Percentiles rank a stretch among this genome's conserved stretches.
These are phyloP conservation scores for Combretum micranthum DNA, from an alignment of 345 rosid species.

Conservation along the genomic window DNA sequence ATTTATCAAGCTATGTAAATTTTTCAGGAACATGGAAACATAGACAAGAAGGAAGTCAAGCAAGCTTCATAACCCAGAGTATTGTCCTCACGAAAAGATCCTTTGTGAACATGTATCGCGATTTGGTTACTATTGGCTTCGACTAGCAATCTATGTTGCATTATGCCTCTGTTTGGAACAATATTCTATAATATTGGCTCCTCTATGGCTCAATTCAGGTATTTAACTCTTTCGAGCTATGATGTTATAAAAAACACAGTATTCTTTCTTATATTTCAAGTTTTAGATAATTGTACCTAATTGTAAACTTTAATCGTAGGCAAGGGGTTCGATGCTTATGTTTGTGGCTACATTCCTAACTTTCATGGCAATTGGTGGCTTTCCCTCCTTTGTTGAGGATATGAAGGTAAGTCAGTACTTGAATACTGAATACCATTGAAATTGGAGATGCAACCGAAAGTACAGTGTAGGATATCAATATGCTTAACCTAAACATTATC, in stretches of 20 bases:
- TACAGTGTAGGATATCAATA: no score
- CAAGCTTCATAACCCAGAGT: constrained; percentile 33
- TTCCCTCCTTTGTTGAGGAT: constrained; percentile 55
- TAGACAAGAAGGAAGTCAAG: constrained; percentile 21
- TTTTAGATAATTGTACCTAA: no score
- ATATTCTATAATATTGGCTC: constrained; percentile 19
- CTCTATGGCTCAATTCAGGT: constrained; percentile 52
- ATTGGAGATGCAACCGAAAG: no score
- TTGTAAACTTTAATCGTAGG: constrained; percentile 14
- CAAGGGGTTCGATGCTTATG: constrained; percentile 34
- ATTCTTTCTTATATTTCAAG: no score
- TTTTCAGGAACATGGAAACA: background rate
- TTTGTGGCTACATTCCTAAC: constrained; percentile 43
- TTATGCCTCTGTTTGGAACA: constrained; percentile 44
- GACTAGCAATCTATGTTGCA: constrained; percentile 41
- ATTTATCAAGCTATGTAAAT: no score
- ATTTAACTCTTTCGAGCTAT: background rate
- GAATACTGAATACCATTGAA: no score
- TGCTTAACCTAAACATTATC: no score
- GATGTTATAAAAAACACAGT: background rate
- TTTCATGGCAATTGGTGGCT: constrained; percentile 50
- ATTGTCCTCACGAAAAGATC: constrained; percentile 41
- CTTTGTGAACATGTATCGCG: constrained; percentile 53
- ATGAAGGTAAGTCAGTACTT: constrained; percentile 28
- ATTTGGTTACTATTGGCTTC: constrained; percentile 59